Evolutionary conservation across 208 protist genomes (phyloP), one percentile per base, ranked within the genome.

Genomic region (Acanthamoeba polyphaga): DNA sequence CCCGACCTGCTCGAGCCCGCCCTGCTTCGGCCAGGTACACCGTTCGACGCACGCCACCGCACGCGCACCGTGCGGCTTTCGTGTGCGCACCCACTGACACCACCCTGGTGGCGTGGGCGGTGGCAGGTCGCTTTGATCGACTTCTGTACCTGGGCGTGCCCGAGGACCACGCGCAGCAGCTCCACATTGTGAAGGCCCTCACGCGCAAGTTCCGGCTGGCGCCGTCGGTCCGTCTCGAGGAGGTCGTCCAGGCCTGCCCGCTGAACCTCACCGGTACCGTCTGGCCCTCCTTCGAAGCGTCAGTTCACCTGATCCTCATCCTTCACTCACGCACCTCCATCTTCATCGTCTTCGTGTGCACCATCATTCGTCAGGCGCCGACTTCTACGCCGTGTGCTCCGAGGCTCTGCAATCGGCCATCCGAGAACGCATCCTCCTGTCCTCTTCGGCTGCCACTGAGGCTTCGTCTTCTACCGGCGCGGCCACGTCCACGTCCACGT

Each of bases 1-100:
- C 97, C 97, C 1, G 97, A 98, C 74, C 76, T 98, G 51, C 70
- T 98, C 19, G 97, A 98, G 38, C 88, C 95, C 3, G 96, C 97
- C 9, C 90, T 98, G 10, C 92, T 98, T n/a, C 96, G 96, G 24
- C 97, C 97, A 12, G 80, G 97, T 97, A 9, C 9, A 90, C 4
- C 19, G 3, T 49, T 49, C 46, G 46, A 49, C 38, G 38, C 38
- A 38, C 38, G 3, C 38, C 38, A 38, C 38, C 53, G 53, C 53
- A 58, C 15, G 15, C 55, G 19, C 55, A 24, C 55, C 13, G 19
- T 22, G 17, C 8, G 60, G 7, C 60, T n/a, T 10, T 66, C 38
- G 29, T 27, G n/a, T 89, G 13, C 17, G 34, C 62, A 49, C 46
- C 46, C 46, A 49, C 46, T 49, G 8, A n/a, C n/a, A 49, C 22